These are phyloP conservation scores for Sphaerulina musiva DNA, from an alignment of 2,329 filamentous ascomycete genomes.

Conservation along the genomic window DNA sequence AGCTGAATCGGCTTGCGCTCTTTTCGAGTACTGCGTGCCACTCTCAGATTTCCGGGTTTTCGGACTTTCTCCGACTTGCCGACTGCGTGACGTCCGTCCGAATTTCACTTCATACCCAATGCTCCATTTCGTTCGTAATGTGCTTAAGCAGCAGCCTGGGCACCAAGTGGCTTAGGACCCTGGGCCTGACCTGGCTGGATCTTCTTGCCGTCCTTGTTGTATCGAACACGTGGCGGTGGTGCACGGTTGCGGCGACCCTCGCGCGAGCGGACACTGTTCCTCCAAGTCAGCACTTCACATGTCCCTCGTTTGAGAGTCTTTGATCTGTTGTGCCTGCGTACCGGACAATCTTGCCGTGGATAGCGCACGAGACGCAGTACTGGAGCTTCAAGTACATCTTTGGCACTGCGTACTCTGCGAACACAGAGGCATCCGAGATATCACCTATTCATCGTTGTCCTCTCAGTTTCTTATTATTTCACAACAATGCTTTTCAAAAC, in stretches of 20 bases:
- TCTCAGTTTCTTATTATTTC: slow-evolving; percentile 3
- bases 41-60: not conserved
- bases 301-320: no score
- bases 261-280: slow-evolving; percentile 81
- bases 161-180: slow-evolving; percentile 50
- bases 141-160: slow-evolving; percentile 18
- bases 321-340: slow-evolving; percentile 54
- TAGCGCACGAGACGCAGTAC: slow-evolving; percentile 99
- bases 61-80: slow-evolving; percentile 3
- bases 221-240: slow-evolving; percentile 91
- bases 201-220: slow-evolving; percentile 99
- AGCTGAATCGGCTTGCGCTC: not conserved
- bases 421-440: slow-evolving; percentile 99
- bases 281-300: not conserved
- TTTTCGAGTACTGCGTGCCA: not conserved
- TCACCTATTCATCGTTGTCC: slow-evolving; percentile 60
- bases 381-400: slow-evolving; percentile 99
- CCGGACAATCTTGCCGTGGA: slow-evolving; percentile 99
- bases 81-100: slow-evolving; percentile 4
- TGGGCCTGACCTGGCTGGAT: slow-evolving; percentile 76
- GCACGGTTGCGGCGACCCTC: slow-evolving; percentile 98
- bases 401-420: slow-evolving; percentile 97
- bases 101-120: slow-evolving; percentile 7
- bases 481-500: not conserved
- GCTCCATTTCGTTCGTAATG: not conserved